Base-by-base conservation (phyloP, 139 green algal genomes). In the Tetraselmis chui region DNA sequence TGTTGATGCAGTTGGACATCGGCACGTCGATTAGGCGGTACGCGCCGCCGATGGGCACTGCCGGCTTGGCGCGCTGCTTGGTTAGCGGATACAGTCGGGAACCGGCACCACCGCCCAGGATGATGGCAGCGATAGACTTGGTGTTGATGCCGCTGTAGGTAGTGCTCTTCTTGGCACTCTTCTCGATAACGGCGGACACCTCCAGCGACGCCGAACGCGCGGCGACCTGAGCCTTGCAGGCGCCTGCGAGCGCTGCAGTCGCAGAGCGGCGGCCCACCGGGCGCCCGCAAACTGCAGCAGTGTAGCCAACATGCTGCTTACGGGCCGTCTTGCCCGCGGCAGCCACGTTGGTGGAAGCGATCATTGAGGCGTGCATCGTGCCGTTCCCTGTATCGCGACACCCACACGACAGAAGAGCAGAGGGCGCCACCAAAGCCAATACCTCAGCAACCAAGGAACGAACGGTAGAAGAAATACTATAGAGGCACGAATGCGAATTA, bases 1-100 rank as follows among this genome's bases (percentile, higher is more conserved):
- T 93, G 90, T 96, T 96, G 91, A 99, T 98, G 93, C 97, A 99
- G 92, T 99, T 99, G 91, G 83, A 94, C 95, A 99, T 98, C 30
- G 97, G 97, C 59, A 99, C 96, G 82, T 99, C 97, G 84, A 99
- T 99, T 30, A 99, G 92, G 67, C 97, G 93, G 90, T 99, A 99
- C 1, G 95, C 93, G 26, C 97, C 97, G 28, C 97, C 97, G 80
- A 99, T 99, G 45, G 97, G 97, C 79, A 99, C 97, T 1, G 96
- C 96, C 5, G 95, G 95, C 91, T 98, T 98, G 28, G 95, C 95
- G 1, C 95, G 87, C 30, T 87, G 87, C 90, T 98, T 97, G 76
- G 95, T 98, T 24, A 98, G 89, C 1, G 95, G 95, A 88, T 97
- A 98, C 30, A 98, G 89, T 78, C 95, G 92, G 23, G 93, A 93